Base-by-base conservation (phyloP, 352 stramenopile genomes). In the Blastocystis sp. region DNA sequence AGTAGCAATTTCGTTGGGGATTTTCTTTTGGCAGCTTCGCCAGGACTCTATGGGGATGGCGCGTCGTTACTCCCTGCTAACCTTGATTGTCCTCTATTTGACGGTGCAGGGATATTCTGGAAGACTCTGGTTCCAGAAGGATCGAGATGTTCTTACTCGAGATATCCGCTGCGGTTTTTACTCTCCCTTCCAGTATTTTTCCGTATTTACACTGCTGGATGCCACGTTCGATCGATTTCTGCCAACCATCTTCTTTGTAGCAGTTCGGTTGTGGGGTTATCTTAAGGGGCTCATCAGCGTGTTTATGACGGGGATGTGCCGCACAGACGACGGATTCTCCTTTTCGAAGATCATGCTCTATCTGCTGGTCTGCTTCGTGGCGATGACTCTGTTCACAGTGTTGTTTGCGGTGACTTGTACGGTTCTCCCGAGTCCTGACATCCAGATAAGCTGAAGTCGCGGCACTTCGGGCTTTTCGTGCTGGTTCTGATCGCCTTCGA, bases 211-310 rank as follows among this genome's bases (percentile, higher is more conserved):
- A n/a, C 3, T n/a, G 0, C 5, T 66, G 13, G 73, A 84, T n/a
- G 29, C 13, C 4, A 37, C 68, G 3, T 26, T 84, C 15, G 2
- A 54, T 39, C 73, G 73, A 29, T 47, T 63, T 9, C 13, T 84
- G 20, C 73, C 73, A 0, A 69, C 73, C 23, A 66, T 68, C 47
- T 13, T 84, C 43, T 84, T 68, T 66, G 73, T 84, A 69, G 13
- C 3, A 20, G 20, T 45, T 15, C 6, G 0, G 2, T 0, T 29
- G 20, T 15, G 9, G 5, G 26, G 15, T 84, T 0, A 39, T n/a
- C 2, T 18, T 23, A 50, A 84, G 73, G 45, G 20, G 20, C 53
- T 64, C 1, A 34, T 18, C 37, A 53, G 50, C 5, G 73, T 68
- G 50, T 43, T 66, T 13, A 63, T 84, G 73, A 69, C 47, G 7